These are phyloP conservation scores for Ogataea trehaloabstinens DNA, from an alignment of 805 yeast species.

Conservation along the genomic window DNA sequence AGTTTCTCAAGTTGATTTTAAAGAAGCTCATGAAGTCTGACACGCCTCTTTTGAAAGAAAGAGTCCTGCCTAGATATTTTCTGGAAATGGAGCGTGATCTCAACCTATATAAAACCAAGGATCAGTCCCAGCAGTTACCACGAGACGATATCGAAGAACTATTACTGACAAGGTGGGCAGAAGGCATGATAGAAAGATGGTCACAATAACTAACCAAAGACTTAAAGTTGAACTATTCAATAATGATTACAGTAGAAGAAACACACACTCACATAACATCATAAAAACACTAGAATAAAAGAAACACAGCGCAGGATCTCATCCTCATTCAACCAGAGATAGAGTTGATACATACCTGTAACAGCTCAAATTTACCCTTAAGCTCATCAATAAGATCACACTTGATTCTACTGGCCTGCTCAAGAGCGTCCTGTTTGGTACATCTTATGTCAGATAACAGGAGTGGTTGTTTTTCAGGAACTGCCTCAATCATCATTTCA, in stretches of 20 bases:
- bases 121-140: conserved; percentile 4
- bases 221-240: conserved; percentile 4
- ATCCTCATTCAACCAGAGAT: too few species aligned
- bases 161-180: conserved; percentile 50
- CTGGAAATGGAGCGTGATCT: conserved; percentile 23
- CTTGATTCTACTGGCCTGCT: conserved; percentile 1
- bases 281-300: not conserved
- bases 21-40: conserved; percentile 33
- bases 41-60: conserved; percentile 23
- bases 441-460: not conserved
- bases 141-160: conserved; percentile 42
- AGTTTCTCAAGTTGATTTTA: conserved; percentile 29
- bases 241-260: not conserved
- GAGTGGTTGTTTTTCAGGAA: not conserved
- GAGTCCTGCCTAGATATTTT: conserved; percentile 26
- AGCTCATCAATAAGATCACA: conserved; percentile 11
- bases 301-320: not conserved
- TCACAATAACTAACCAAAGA: conserved; percentile 1
- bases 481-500: too few species aligned
- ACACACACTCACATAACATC: not conserved
- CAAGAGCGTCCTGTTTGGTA: not conserved
- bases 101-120: conserved; percentile 6
- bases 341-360: conserved; percentile 9
- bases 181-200: conserved; percentile 28
- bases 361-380: conserved; percentile 12